phyloP scores from a whole-genome alignment of 1,284 basidiomycete genomes.

The Sanghuangporus baumii region DNA sequence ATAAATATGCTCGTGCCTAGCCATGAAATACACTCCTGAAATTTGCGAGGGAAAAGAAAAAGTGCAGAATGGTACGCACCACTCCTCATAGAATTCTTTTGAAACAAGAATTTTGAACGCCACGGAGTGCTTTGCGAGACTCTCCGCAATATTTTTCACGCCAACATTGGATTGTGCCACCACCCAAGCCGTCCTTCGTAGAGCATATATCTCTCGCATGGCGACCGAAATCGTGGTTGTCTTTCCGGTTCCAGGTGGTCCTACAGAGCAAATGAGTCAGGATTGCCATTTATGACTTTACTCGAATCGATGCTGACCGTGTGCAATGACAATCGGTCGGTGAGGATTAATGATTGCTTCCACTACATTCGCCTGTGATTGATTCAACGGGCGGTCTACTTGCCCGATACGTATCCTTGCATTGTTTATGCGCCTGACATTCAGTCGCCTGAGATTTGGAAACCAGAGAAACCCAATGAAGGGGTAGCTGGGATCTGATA shows the following conservation, averaged over 20 bases:
- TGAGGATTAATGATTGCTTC: conserved; percentile 23
- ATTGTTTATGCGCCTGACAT: neutral
- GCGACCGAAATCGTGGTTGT: conserved; percentile 28
- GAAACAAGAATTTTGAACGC: conserved; percentile 42
- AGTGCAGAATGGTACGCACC: conserved; percentile 25
- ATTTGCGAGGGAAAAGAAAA: neutral
- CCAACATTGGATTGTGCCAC: conserved; percentile 36
- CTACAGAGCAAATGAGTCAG: conserved; percentile 7
- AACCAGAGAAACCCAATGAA: neutral
- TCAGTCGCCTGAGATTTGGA: neutral
- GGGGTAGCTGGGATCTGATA: conserved; percentile 30
- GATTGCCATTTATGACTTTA: neutral
- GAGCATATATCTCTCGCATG: conserved; percentile 15
- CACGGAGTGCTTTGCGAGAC: conserved; percentile 30
- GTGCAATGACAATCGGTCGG: conserved; percentile 26
- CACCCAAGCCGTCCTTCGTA: conserved; percentile 22
- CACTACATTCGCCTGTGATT: conserved; percentile 26
- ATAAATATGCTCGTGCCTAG: conserved; percentile 46
- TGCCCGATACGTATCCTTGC: neutral
- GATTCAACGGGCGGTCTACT: conserved; percentile 23
- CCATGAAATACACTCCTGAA: neutral
- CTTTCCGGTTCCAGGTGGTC: conserved; percentile 31
- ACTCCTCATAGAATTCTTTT: conserved; percentile 42
- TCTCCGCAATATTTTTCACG: conserved; percentile 42
- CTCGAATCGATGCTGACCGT: conserved; percentile 22